A percentile compares a stretch with the other conserved stretches of the same genome.
phyloP scores from a whole-genome alignment of 768 basidiomycete genomes.

The Lactarius indigo region DNA sequence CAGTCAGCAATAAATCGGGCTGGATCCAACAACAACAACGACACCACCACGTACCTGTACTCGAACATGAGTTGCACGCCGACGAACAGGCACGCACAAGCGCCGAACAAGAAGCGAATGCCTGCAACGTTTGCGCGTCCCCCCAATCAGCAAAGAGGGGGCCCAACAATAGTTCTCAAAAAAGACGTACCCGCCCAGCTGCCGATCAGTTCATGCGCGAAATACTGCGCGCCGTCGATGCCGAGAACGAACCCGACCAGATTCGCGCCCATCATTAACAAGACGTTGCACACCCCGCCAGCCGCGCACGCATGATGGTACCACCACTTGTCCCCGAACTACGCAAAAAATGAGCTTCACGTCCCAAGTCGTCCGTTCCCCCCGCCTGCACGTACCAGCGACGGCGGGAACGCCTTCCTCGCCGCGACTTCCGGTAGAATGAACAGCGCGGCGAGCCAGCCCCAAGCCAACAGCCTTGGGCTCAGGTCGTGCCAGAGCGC shows the following conservation, averaged over 20 bases:
- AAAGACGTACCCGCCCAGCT: constrained; percentile 56
- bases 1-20: not conserved
- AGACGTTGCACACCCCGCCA: constrained; percentile 78
- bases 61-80: constrained; percentile 94
- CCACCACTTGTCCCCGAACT: constrained; percentile 74
- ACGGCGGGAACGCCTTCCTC: constrained; percentile 52
- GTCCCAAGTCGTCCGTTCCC: too few relatives aligned
- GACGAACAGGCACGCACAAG: constrained; percentile 67
- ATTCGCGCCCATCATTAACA: constrained; percentile 91
- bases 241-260: constrained; percentile 94
- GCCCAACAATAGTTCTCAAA: too few relatives aligned
- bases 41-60: too few relatives aligned
- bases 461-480: constrained; percentile 86
- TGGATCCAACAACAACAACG: not conserved
- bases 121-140: constrained; percentile 41
- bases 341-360: too few relatives aligned
- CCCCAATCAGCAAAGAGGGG: not conserved
- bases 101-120: constrained; percentile 56
- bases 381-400: constrained; percentile 60
- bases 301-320: constrained; percentile 81
- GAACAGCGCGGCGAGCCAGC: constrained; percentile 92
- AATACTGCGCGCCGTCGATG: constrained; percentile 68
- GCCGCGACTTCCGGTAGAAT: constrained; percentile 81
- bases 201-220: constrained; percentile 58
- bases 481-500: constrained; percentile 97